A percentile compares a stretch with the other conserved stretches of the same genome.
Conservation (phyloP, 257 asterid species). For the Nemophila menziesii region DNA sequence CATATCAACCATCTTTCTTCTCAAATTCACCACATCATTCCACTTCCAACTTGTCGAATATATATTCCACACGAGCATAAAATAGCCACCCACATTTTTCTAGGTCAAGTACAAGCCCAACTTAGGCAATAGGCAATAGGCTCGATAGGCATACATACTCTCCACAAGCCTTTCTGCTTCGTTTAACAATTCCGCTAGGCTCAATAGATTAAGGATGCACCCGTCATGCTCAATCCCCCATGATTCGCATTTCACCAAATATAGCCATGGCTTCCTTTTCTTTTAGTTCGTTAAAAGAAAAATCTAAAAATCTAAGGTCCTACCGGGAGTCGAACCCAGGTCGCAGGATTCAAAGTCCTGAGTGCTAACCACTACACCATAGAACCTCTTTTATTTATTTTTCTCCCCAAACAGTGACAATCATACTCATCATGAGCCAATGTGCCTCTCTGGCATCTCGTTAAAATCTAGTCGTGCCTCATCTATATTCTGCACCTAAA, state of each 20-base stretch:
- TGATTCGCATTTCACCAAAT: conserved; percentile 42
- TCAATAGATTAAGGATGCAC: conserved; percentile 72
- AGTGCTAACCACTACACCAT: conserved; percentile 99
- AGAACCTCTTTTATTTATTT: conserved; percentile 31
- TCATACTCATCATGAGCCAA: conserved; percentile 76
- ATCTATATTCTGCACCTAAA: conserved; percentile 29
- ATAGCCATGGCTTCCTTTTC: conserved; percentile 43
- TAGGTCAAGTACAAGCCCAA: conserved; percentile 35
- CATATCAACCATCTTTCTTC: conserved; percentile 37
- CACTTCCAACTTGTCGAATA: conserved; percentile 58
- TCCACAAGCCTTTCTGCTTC: conserved; percentile 51
- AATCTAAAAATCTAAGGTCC: no score
- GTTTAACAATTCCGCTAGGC: conserved; percentile 68
- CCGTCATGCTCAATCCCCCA: conserved; percentile 62
- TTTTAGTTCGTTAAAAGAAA: no score
- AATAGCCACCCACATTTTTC: conserved; percentile 40
- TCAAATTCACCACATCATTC: conserved; percentile 44
- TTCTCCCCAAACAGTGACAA: conserved; percentile 51
- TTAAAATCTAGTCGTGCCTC: conserved; percentile 32
- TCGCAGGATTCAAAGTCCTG: conserved; percentile 99
- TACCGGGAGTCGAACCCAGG: conserved; percentile 99
- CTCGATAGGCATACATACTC: conserved; percentile 64
- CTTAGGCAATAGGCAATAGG: conserved; percentile 42
- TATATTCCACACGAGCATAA: conserved; percentile 51
- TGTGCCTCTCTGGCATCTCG: conserved; percentile 54